Evolutionary conservation across 345 rosid species (phyloP).

Genomic region (Ceriops tagal): DNA sequence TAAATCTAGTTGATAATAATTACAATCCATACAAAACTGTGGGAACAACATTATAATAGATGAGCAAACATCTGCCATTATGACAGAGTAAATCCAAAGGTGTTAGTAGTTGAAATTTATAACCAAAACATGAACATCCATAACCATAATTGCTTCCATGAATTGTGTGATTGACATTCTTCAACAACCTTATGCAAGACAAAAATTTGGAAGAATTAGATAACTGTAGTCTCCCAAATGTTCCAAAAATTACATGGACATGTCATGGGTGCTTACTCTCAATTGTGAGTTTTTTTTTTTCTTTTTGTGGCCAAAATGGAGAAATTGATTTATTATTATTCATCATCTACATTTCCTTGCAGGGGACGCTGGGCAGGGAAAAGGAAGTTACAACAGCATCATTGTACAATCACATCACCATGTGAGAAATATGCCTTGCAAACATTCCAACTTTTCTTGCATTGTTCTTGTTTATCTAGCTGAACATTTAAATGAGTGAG

Average conservation of each 20-base stretch:
- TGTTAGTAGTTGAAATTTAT: slow-evolving; percentile 6
- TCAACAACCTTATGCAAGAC: background rate
- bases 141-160: background rate
- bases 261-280: background rate
- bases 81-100: background rate
- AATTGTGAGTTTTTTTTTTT: background rate
- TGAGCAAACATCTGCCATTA: too few species aligned
- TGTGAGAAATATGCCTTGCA: slow-evolving; percentile 9
- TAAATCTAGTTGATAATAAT: too few species aligned
- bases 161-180: background rate
- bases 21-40: too few species aligned
- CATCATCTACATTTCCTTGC: background rate
- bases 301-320: too few species aligned
- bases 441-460: too few species aligned
- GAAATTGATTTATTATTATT: background rate
- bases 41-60: too few species aligned
- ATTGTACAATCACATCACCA: slow-evolving; percentile 13
- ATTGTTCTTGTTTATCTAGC: too few species aligned
- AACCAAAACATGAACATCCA: background rate
- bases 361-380: slow-evolving; percentile 29
- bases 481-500: too few species aligned
- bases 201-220: background rate
- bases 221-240: too few species aligned
- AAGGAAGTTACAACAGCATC: slow-evolving; percentile 15
- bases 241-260: background rate